A percentile compares a stretch with the other conserved stretches of the same genome.
These are phyloP conservation scores for Euphorbia pulcherrima DNA, from an alignment of 345 rosid species.

Conservation along the genomic window DNA sequence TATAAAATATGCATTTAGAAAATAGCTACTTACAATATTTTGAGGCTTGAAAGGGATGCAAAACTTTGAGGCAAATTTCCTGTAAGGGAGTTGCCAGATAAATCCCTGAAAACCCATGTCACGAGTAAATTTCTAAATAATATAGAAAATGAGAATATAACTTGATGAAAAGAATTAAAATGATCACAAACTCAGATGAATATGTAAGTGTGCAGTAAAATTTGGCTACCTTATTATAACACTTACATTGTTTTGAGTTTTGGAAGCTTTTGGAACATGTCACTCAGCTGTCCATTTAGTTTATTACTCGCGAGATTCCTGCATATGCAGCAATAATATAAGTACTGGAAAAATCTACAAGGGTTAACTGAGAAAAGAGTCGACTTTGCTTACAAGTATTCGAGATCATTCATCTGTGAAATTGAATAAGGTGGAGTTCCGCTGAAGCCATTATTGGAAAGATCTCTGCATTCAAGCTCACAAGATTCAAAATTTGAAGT, in stretches of 20 bases:
- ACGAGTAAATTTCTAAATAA: constrained; percentile 13
- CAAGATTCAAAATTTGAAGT: constrained; percentile 4
- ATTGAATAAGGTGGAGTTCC: constrained; percentile 85
- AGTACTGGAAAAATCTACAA: neutral
- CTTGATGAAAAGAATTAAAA: no score
- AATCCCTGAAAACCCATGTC: constrained; percentile 55
- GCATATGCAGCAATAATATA: constrained; percentile 22
- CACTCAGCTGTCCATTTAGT: constrained; percentile 73
- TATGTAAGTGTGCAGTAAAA: neutral
- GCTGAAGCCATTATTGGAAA: constrained; percentile 63
- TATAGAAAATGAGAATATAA: no score
- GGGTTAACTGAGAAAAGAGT: constrained; percentile 4
- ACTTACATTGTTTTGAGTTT: constrained; percentile 71
- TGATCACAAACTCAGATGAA: neutral
- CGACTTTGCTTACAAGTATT: constrained; percentile 51
- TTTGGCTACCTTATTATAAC: neutral
- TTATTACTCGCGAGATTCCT: constrained; percentile 68
- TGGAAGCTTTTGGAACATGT: constrained; percentile 71
- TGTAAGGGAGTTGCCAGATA: constrained; percentile 66
- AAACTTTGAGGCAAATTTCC: constrained; percentile 72
- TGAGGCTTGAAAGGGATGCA: constrained; percentile 50
- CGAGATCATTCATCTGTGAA: constrained; percentile 67
- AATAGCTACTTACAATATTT: constrained; percentile 48
- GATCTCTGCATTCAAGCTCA: constrained; percentile 58
- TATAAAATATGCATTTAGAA: neutral